Base-by-base conservation (phyloP, 1,284 basidiomycete genomes). In the Microstroma glucosiphilum region DNA sequence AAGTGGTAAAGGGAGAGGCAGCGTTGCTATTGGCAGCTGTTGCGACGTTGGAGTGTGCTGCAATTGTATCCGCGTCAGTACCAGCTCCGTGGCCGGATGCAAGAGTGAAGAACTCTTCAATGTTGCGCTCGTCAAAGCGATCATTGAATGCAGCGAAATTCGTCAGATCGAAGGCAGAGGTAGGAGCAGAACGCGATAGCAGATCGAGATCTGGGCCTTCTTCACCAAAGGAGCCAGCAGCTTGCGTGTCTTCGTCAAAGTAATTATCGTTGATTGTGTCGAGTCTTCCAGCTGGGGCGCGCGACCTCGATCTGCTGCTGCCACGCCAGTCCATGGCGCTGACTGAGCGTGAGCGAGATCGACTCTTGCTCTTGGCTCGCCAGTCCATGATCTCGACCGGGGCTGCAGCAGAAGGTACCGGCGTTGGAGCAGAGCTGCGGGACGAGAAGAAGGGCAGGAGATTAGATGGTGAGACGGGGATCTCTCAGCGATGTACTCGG, bases 241-340 rank as follows among this genome's bases (percentile, higher is more conserved):
- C 30, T 9, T 37, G 30, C 30, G 30, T 9, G 9, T 37, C 30
- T 37, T 37, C 30, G 8, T 49, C 49, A 6, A 61, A 65, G 53
- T 76, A 68, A 11, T 19, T 2, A 55, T 74, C 70, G 30, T 61
- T 60, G 56, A 70, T 70, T 6, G 71, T 67, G 46, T 68, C 67
- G 37, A 75, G 57, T 3, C 70, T 64, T 43, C 43, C 37, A 41
- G 60, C 63, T 0, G 90, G 89, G 73, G 90, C 88, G 26, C 93
- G 87, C 23, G 94, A 96, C 66, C 92, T 86, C 15, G 92, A 96
- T 64, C 92, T 86, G 76, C 90, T 92, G 75, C 91, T 87, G 19
- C 89, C 88, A 53, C 92, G 86, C 92, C 93, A 96, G 78, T 97
- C 94, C 89, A 97, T 96, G 46, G 80, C 80, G 69, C 82, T 83